Base-by-base conservation (phyloP, 257 asterid genomes). In the Nicotiana tomentosiformis region DNA sequence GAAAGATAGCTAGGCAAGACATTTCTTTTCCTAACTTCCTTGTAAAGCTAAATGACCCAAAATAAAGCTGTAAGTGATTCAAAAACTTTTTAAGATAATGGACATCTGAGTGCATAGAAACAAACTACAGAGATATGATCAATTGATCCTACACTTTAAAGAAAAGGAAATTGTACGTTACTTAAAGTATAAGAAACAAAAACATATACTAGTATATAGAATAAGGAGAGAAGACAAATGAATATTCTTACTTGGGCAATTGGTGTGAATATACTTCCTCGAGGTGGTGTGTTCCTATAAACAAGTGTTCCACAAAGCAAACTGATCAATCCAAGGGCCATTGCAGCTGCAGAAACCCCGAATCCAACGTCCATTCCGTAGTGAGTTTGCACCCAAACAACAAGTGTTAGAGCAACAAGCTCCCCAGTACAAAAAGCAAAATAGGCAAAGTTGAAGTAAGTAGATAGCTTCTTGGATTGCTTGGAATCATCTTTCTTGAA, bases 331-430 rank as follows among this genome's bases (percentile, higher is more conserved):
- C 92, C 97, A 9, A 87, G 83, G 15, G 91, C 93, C 96, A 93
- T 91, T 64, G 90, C 96, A 32, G 88, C 94, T 0, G 96, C 93
- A 10, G 97, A 93, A 12, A 91, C 94, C 4, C 93, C 97, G 32
- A 93, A 93, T 0, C 97, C 97, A 0, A 89, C 85, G 70, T 90
- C 97, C 97, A 93, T 93, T 7, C 97, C 96, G 0, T 91, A 91
- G 32, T 90, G 93, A 0, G 96, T 93, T 81, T 91, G 97, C 56
- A 91, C 84, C 94, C 96, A 93, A 0, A 93, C 97, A 8, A 93
- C 86, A 9, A 93, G 81, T 0, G 97, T 93, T 62, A 93, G 96
- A 2, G 97, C 97, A 1, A 93, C 83, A 1, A 93, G 92, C 86
- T 91, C 92, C 18, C 96, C 96, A 4, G 68, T 82, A 82, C 97